Percentiles rank a stretch among this genome's conserved stretches.
phyloP scores from a whole-genome alignment of 2,329 filamentous ascomycete species.

The Cytospora schulzeri region DNA sequence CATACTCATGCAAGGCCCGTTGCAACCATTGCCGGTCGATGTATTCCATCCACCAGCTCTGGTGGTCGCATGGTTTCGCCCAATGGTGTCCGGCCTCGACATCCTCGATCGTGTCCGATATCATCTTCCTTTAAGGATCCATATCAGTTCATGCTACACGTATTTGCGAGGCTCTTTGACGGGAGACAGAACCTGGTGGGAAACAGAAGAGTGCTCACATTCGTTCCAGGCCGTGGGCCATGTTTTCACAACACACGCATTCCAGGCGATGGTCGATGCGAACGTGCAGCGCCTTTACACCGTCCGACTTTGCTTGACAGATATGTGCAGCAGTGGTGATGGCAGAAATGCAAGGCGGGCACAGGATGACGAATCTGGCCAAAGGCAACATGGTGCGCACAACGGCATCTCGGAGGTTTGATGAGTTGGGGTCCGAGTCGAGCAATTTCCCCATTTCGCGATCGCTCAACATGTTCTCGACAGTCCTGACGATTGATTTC shows the following conservation, averaged over 20 bases:
- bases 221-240: not conserved
- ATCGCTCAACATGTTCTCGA: not conserved
- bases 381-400: not conserved
- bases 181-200: not conserved
- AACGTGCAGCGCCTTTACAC: conserved; percentile 6
- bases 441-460: not conserved
- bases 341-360: conserved; percentile 16
- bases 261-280: conserved; percentile 19
- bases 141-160: not conserved
- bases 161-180: not conserved
- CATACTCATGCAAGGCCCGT: not conserved
- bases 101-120: conserved; percentile 16
- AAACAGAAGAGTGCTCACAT: not conserved
- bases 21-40: conserved; percentile 20
- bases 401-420: not conserved
- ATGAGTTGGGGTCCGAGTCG: too few relatives aligned
- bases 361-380: conserved; percentile 5
- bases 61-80: not conserved
- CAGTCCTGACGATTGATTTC: not conserved
- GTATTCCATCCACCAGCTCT: conserved; percentile 4
- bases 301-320: not conserved
- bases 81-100: conserved; percentile 13
- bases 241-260: conserved; percentile 6
- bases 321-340: conserved; percentile 17
- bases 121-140: conserved; percentile 2